Percentiles rank a stretch among this genome's conserved stretches.
Evolutionary conservation across 345 rosid species (phyloP).

Genomic region (Salix koriyanagi): DNA sequence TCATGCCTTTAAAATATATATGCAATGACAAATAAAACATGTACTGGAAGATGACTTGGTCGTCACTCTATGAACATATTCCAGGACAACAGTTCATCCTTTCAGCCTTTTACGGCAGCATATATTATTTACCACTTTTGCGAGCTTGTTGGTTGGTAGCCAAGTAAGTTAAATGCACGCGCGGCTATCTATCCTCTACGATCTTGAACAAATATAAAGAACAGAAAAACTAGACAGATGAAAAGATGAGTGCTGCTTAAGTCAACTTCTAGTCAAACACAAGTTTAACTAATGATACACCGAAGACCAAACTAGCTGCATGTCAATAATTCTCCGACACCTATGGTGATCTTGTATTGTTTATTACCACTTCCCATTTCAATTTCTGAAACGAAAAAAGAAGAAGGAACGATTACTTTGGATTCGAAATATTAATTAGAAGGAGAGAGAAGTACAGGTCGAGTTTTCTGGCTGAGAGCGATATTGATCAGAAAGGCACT

Average conservation of each 20-base stretch:
- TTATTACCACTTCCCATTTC: neutral
- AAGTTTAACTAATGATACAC: neutral
- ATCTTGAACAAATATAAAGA: neutral
- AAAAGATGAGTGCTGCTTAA: neutral
- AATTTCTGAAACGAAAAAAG: neutral
- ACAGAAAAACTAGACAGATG: neutral
- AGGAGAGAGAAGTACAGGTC: conserved; percentile 34
- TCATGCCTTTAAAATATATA: no score
- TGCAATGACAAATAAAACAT: no score
- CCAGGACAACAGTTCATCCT: no score
- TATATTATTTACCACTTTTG: neutral
- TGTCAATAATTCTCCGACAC: neutral
- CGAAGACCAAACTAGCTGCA: no score
- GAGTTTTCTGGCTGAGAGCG: conserved; percentile 54
- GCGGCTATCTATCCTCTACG: neutral
- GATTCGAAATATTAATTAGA: neutral
- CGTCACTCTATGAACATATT: no score
- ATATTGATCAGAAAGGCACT: conserved; percentile 40
- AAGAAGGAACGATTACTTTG: neutral
- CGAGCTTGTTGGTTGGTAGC: neutral
- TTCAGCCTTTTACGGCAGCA: no score
- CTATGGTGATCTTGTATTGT: neutral
- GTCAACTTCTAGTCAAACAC: neutral
- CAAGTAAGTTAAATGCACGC: no score
- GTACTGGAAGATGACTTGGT: no score